A percentile compares a stretch with the other conserved stretches of the same genome.
These are phyloP conservation scores for Trichocladium uniseriatum DNA, from an alignment of 495 filamentous ascomycete genomes.

Conservation along the genomic window DNA sequence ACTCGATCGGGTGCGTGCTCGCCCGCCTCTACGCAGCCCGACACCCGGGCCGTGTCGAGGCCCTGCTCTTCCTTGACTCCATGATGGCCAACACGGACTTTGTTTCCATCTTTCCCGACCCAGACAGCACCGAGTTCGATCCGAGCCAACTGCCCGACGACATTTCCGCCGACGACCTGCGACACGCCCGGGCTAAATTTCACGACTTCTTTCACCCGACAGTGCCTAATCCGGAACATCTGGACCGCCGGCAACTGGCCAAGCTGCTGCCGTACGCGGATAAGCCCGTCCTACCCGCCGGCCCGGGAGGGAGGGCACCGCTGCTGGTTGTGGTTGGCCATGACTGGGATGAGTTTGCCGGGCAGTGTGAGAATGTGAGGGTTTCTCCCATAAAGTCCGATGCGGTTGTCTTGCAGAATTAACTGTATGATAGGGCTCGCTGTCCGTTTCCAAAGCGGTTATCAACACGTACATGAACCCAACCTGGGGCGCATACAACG, in stretches of 20 bases:
- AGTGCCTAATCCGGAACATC: conserved; percentile 46
- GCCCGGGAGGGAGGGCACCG: conserved; percentile 28
- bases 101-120: conserved; percentile 51
- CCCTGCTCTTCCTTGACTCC: conserved; percentile 50
- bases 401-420: too few relatives aligned
- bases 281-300: conserved; percentile 36
- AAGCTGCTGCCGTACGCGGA: conserved; percentile 44
- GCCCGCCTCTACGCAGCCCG: conserved; percentile 45
- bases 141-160: conserved; percentile 31
- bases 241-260: conserved; percentile 43
- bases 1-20: conserved; percentile 52
- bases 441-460: conserved; percentile 33
- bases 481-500: conserved; percentile 48
- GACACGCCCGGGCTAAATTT: conserved; percentile 34
- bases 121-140: conserved; percentile 43
- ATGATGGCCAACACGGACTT: conserved; percentile 54
- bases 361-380: conserved; percentile 36
- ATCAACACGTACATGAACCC: conserved; percentile 46
- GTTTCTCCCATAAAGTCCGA: too few relatives aligned
- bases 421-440: conserved; percentile 13
- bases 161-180: conserved; percentile 38
- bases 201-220: conserved; percentile 42
- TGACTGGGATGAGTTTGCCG: conserved; percentile 49
- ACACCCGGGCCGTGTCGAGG: conserved; percentile 37
- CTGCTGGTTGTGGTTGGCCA: conserved; percentile 51